Base-by-base conservation (phyloP, 2,329 filamentous ascomycete species). In the Phialemonium atrogriseum region DNA sequence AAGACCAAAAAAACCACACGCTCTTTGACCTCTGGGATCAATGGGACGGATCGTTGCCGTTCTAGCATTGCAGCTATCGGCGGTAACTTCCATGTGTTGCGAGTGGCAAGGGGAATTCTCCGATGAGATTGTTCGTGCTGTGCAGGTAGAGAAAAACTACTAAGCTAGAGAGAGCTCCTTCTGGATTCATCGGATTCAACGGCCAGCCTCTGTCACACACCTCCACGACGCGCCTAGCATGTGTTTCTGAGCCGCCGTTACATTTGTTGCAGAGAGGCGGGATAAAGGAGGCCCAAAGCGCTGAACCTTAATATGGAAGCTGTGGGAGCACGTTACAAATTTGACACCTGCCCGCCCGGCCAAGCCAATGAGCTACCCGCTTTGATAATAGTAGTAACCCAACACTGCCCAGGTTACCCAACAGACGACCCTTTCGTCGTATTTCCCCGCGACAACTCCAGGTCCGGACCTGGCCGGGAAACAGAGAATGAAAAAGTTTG, bases 201-300 rank as follows among this genome's bases (percentile, higher is more conserved):
- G 27, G 27, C 17, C 27, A 20, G 19, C 27, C 6, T n/a, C 10
- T 21, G 16, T 28, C 13, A 15, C 17, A 28, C 17, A 19, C 20
- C 20, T 22, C 20, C 8, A 22, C 8, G 21, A n/a, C 13, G 5
- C 14, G 19, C 13, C 17, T 28, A 12, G 11, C 19, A 12, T 28
- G 23, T 16, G 18, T 10, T 12, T 32, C 31, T 39, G 33, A 32
- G 38, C 41, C 39, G 42, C 30, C 24, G 41, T 45, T 41, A 28
- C 42, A 44, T 42, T 24, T 26, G 32, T 13, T 16, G 23, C 11
- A 15, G 30, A 34, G 34, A 33, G 26, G 37, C 36, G 36, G 32
- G 32, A 39, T 38, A 24, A 30, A n/a, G 32, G 35, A 35, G 40
- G 27, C 38, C 38, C 42, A 42, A 45, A 45, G 41, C 41, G 41